phyloP scores from a whole-genome alignment of 23 red algal genomes.

The Gracilaria vermiculophylla region DNA sequence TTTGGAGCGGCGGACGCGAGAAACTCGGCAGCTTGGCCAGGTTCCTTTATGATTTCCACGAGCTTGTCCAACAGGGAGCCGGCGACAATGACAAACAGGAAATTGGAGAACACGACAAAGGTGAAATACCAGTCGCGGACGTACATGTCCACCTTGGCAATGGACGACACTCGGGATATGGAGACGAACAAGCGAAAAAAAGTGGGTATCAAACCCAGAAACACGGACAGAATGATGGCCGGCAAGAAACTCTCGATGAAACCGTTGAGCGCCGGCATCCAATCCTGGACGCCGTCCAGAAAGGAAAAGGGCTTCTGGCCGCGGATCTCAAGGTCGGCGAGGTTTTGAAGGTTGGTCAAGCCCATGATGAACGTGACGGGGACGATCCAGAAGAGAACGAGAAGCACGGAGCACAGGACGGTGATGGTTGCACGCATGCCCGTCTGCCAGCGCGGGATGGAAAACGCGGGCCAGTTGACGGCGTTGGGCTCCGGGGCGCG shows the following conservation, averaged over 20 bases:
- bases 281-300: conserved; percentile 33
- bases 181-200: conserved; percentile 45
- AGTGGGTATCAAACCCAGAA: conserved; percentile 50
- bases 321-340: conserved; percentile 47
- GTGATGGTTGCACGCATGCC: conserved; percentile 28
- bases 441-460: conserved; percentile 18
- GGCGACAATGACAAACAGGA: conserved; percentile 66
- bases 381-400: conserved; percentile 73
- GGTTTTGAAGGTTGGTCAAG: conserved; percentile 28
- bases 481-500: conserved; percentile 71
- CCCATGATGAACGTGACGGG: conserved; percentile 58
- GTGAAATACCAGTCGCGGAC: conserved; percentile 64
- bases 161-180: conserved; percentile 27
- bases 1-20: conserved; percentile 49
- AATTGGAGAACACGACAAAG: conserved; percentile 65
- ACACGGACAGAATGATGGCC: conserved; percentile 53
- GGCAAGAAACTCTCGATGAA: conserved; percentile 63
- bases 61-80: conserved; percentile 48
- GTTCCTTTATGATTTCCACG: conserved; percentile 11
- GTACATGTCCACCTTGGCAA: conserved; percentile 37
- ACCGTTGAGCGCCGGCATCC: not conserved
- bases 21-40: conserved; percentile 25
- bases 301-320: conserved; percentile 49
- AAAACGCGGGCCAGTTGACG: conserved; percentile 56
- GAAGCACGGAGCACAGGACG: conserved; percentile 19